These are phyloP conservation scores for Andalucia godoyi DNA, from an alignment of 78 protist species.

Conservation along the genomic window DNA sequence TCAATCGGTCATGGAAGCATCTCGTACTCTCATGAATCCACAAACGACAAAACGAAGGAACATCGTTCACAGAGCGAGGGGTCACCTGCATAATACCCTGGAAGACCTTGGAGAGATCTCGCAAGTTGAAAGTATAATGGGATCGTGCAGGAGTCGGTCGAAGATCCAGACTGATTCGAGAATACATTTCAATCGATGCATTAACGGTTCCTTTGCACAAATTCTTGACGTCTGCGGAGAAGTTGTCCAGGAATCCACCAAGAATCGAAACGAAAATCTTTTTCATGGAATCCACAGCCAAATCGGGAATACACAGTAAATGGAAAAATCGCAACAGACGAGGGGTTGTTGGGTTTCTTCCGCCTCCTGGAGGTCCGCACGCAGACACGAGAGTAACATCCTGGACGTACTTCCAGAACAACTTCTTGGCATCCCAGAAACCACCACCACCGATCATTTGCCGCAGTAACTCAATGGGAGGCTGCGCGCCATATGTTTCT, in stretches of 20 bases:
- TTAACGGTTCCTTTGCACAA: slow-evolving; percentile 20
- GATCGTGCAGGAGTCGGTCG: slow-evolving; percentile 65
- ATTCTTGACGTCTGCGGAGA: neutral
- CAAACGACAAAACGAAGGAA: neutral
- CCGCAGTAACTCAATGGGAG: slow-evolving; percentile 77
- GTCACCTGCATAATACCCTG: slow-evolving; percentile 24
- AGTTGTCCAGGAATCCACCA: slow-evolving; percentile 9
- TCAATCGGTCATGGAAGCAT: slow-evolving; percentile 63
- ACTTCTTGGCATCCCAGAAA: slow-evolving; percentile 19
- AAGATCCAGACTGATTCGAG: slow-evolving; percentile 12
- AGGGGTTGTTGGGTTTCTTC: slow-evolving; percentile 47
- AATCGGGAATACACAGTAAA: slow-evolving; percentile 22
- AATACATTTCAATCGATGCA: slow-evolving; percentile 41
- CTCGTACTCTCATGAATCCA: slow-evolving; percentile 68
- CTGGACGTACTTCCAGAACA: slow-evolving; percentile 23
- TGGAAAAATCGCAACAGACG: slow-evolving; percentile 60
- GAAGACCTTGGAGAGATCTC: slow-evolving; percentile 48
- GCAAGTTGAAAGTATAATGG: slow-evolving; percentile 79
- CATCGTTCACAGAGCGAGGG: neutral
- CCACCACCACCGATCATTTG: slow-evolving; percentile 41
- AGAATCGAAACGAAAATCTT: slow-evolving; percentile 37
- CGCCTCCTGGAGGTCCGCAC: slow-evolving; percentile 82
- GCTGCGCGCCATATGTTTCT: slow-evolving; percentile 61
- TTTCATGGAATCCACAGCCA: slow-evolving; percentile 8
- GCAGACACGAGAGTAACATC: slow-evolving; percentile 42